Percentiles rank a stretch among this genome's conserved stretches.
phyloP scores from a whole-genome alignment of 208 protist species.

The Endotrypanum monterogeii region DNA sequence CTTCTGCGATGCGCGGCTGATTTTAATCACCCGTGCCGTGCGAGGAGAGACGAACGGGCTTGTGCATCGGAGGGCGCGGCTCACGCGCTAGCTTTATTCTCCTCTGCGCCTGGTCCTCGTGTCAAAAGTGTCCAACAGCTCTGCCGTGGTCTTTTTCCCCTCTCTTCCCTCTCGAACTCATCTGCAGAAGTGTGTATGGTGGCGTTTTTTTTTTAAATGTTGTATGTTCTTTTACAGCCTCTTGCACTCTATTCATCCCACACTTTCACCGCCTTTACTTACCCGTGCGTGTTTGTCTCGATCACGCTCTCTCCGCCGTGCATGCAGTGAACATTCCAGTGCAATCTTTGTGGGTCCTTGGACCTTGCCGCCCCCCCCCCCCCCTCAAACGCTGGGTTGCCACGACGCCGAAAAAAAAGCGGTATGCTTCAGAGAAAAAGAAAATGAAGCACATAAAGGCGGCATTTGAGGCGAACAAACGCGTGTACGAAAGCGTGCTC shows the following conservation, averaged over 20 bases:
- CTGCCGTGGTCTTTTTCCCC: conserved; percentile 2
- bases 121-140: neutral
- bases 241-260: neutral
- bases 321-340: too few relatives aligned
- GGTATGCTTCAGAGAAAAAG: too few relatives aligned
- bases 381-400: too few relatives aligned
- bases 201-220: too few relatives aligned
- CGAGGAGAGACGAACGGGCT: neutral
- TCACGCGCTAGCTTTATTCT: neutral
- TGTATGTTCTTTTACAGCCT: neutral
- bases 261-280: conserved; percentile 1
- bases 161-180: neutral
- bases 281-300: neutral
- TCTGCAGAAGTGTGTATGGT: neutral
- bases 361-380: too few relatives aligned
- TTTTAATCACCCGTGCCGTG: neutral
- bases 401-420: conserved; percentile 15
- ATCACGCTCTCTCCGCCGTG: neutral
- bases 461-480: conserved; percentile 37
- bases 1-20: neutral
- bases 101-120: neutral
- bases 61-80: neutral
- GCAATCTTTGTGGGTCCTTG: too few relatives aligned
- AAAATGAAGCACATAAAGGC: conserved; percentile 35
- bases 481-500: conserved; percentile 46